Conservation (phyloP, 257 asterid species). For the Avicennia marina region DNA sequence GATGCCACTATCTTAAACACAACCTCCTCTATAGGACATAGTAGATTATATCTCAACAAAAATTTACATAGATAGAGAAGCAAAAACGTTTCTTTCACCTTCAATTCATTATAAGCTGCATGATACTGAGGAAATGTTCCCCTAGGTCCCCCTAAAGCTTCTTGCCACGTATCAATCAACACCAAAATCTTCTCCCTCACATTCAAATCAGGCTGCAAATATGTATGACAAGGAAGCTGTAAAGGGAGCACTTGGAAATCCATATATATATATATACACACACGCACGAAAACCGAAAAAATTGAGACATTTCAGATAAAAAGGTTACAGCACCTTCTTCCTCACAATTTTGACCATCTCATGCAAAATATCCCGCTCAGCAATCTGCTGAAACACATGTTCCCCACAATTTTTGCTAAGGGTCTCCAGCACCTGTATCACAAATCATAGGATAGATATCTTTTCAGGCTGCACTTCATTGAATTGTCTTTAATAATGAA, state of each 20-base stretch:
- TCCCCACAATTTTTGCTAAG: slow-evolving; percentile 97
- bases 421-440: slow-evolving; percentile 86
- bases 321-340: slow-evolving; percentile 63
- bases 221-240: slow-evolving; percentile 2
- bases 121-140: slow-evolving; percentile 85
- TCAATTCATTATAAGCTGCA: slow-evolving; percentile 90
- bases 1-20: neutral
- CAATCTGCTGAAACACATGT: slow-evolving; percentile 76
- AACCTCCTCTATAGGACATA: no score
- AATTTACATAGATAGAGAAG: neutral
- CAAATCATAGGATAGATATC: slow-evolving; percentile 3
- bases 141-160: slow-evolving; percentile 78
- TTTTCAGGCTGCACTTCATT: neutral
- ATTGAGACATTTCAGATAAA: neutral
- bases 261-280: no score
- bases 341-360: slow-evolving; percentile 94
- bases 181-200: slow-evolving; percentile 93
- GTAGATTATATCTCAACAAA: no score
- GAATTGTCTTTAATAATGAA: neutral
- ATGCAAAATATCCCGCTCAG: slow-evolving; percentile 81
- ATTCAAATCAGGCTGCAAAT: slow-evolving; percentile 78
- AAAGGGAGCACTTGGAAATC: slow-evolving; percentile 7
- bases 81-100: slow-evolving; percentile 39
- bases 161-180: slow-evolving; percentile 95
- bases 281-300: neutral